Evolutionary conservation across 1,284 basidiomycete species (phyloP), one percentile per base, ranked within the genome.

Genomic region (Fomes fomentarius): DNA sequence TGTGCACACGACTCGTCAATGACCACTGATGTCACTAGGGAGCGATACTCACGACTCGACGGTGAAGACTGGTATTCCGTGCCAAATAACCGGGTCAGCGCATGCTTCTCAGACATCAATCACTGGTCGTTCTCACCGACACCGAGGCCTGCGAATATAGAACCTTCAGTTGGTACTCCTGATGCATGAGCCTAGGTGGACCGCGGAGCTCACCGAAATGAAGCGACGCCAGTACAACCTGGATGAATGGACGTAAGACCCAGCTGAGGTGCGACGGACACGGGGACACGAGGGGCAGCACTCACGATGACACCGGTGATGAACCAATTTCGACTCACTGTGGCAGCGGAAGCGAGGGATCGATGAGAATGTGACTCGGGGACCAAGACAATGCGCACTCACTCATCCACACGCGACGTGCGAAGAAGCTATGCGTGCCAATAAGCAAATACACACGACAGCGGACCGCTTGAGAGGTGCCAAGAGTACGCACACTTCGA

Each of bases 331-430:
- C 57, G 57, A 51, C 64, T 65, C 58, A 68, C 67, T 63, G 50
- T 11, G 37, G 24, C 51, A 10, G 24, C 11, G 26, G 25, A 35
- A 17, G 33, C 26, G 12, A 12, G 37, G 21, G 25, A 34, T 22
- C 31, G 24, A 42, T 57, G 52, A 57, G 48, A 55, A 51, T 19
- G 24, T 15, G 31, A 40, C n/a, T n/a, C n/a, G n/a, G n/a, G n/a
- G n/a, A n/a, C n/a, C n/a, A n/a, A n/a, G n/a, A n/a, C n/a, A n/a
- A n/a, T n/a, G n/a, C 19, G 21, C 31, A 61, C 56, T 15, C 49
- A 69, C 69, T 65, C 57, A 62, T 63, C 66, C 66, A 70, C 15
- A 70, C 67, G 26, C 69, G 63, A 10, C 64, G 63, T 34, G 69
- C 69, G 56, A 70, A 71, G 57, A 69, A 71, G 17, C 69, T 69